These are phyloP conservation scores for Phytopythium ostracodes DNA, from an alignment of 352 stramenopile genomes.

Conservation along the genomic window DNA sequence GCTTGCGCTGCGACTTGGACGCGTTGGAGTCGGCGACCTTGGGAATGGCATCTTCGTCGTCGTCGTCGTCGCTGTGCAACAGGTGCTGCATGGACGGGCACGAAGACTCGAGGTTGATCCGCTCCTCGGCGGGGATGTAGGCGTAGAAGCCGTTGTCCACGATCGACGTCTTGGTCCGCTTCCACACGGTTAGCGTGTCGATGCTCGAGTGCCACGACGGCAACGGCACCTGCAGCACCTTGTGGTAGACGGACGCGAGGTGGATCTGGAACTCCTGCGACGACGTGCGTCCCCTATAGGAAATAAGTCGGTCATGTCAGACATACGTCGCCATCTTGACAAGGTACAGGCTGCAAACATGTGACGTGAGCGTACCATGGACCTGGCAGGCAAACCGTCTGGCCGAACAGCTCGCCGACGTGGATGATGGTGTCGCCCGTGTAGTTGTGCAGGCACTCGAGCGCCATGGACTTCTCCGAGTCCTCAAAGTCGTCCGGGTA, in stretches of 20 bases:
- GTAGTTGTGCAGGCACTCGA: constrained; percentile 89
- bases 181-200: constrained; percentile 93
- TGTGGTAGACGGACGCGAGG: constrained; percentile 91
- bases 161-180: constrained; percentile 89
- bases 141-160: constrained; percentile 79
- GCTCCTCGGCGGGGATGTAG: constrained; percentile 71
- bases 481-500: constrained; percentile 93
- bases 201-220: constrained; percentile 92
- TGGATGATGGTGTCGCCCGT: constrained; percentile 91
- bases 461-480: constrained; percentile 85
- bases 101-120: constrained; percentile 57
- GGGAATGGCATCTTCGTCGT: neutral
- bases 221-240: constrained; percentile 88
- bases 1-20: constrained; percentile 20
- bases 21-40: neutral
- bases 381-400: constrained; percentile 86
- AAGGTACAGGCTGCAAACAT: neutral
- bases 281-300: constrained; percentile 84
- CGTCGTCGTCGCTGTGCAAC: constrained; percentile 21
- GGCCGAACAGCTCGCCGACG: constrained; percentile 91
- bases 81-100: constrained; percentile 70
- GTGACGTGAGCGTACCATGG: constrained; percentile 57
- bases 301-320: constrained; percentile 5
- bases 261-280: constrained; percentile 90
- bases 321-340: neutral